Base-by-base conservation (phyloP, 257 asterid species). In the Solanum corneliomulleri region DNA sequence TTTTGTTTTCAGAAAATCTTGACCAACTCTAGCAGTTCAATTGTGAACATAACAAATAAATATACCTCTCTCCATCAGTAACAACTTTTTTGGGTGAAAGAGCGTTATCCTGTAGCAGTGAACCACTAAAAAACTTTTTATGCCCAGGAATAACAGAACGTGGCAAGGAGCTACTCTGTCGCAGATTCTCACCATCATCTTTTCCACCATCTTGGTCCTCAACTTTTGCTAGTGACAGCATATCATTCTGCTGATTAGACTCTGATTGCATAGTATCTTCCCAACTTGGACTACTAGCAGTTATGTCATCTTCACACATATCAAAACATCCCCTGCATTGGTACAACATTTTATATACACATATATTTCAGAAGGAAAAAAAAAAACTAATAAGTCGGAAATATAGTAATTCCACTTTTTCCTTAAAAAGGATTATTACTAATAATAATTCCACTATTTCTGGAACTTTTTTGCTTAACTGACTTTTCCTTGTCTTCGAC, bases 271-370 rank as follows among this genome's bases (percentile, higher is more conserved):
- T 69, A 86, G 93, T 92, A 90, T 92, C 95, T 88, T 94, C 93
- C 78, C 95, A 93, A 88, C 90, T 90, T 82, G 96, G 96, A 91
- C 97, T 91, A 86, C 91, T 91, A 83, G 92, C 91, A 85, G 87
- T 94, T 68, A 86, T 88, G 71, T 95, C 99, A 88, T 94, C 98
- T 87, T 94, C 99, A 62, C 92, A 87, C 29, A 97, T 94, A 91
- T 97, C 99, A 90, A 97, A 97, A 90, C 98, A 97, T 76, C 95
- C 98, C 92, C 99, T 97, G 97, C 86, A 69, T 87, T 80, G 89
- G 89, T 39, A 69, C 31, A 92, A 72, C 85, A 42, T 85, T 83
- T 78, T 41, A 25, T 58, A 82, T 41, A 85, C 89, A 86, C 37
- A 58, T 37, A 29, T 45, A 31, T 47, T 81, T 81, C 69, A 81